Base-by-base conservation (phyloP, 2,329 filamentous ascomycete species). In the Furcasterigmium furcatum region DNA sequence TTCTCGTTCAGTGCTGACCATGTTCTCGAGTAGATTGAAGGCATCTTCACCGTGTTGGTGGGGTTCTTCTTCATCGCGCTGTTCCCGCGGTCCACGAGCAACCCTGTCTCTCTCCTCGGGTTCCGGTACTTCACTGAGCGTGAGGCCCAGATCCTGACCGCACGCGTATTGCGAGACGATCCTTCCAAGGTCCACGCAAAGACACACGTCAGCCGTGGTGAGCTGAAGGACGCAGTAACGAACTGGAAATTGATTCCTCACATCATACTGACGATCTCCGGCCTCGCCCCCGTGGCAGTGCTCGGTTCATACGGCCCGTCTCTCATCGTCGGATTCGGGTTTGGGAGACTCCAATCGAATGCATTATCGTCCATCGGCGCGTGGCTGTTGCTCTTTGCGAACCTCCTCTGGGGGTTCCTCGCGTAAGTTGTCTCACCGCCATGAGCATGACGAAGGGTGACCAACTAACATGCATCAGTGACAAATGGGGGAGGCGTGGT, bases 231-330 rank as follows among this genome's bases (percentile, higher is more conserved):
- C 13, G 63, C 62, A 18, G 65, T 67, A 52, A 64, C 63, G 13
- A 68, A 68, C 52, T 67, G 63, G 65, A 58, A 49, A 18, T 55
- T 68, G 7, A 48, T 67, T 8, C 58, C 64, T 4, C 66, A 69
- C 38, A 32, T 67, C 27, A 38, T 62, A 3, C 56, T 52, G 21
- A 65, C 61, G 2, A 55, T 66, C 29, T 32, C 45, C 8, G 57
- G 56, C 29, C 52, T 66, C 9, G 55, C 62, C 1, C 61, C 63
- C 0, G 54, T 58, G 1, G 51, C 54, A 1, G 54, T 58, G 3
- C 46, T 66, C 42, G 48, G 50, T 19, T 52, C 60, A 1, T 65
- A 65, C 34, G 59, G 58, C 1, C 63, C 63, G 2, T 54, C 58
- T 7, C 50, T 67, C 6, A 64, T 68, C 4, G 52, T 47, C 12